Base-by-base conservation (phyloP, 805 yeast species). In the Starmerella kuoi region DNA sequence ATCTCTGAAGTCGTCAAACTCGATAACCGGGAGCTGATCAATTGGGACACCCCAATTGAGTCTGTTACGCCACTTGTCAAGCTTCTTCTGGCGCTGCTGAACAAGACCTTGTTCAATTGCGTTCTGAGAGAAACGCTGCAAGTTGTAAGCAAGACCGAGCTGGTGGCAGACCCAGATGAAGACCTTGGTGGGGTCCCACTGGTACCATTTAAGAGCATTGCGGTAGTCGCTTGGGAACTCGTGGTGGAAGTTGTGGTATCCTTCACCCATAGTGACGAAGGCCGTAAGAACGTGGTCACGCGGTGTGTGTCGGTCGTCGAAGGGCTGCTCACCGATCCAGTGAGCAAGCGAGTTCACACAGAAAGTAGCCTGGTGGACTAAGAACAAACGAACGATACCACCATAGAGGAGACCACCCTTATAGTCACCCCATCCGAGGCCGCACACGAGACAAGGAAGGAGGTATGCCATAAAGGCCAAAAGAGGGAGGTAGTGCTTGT, bases 1-100 rank as follows among this genome's bases (percentile, higher is more conserved):
- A 37, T 60, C 68, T 49, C 58, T 61, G 60, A 73, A 74, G 48
- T 72, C 76, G 37, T 70, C 74, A 36, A 69, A 69, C 42, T 74
- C 72, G 49, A 74, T 59, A 23, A 77, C 71, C 0, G 97, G 96
- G 14, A 87, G 67, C 59, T 77, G 79, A 50, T 86, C 88, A 41
- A 88, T 79, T 3, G 95, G 94, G 2, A 87, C 81, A 18, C 96
- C 96, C 96, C 96, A 87, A 64, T 83, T 81, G 46, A 87, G 69
- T 49, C 77, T 76, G 11, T 84, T 68, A 50, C 91, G 70, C 64
- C 83, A 76, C 47, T 74, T 67, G 61, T 87, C 94, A 21, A 87
- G 68, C 47, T 78, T 65, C 61, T 76, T 77, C 63, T 87, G 97
- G 59, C 77, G 79, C 58, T 86, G 95, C 54, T 77, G 83, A 18